phyloP scores from a whole-genome alignment of 2,329 filamentous ascomycete species.

The Penicillium digitatum region DNA sequence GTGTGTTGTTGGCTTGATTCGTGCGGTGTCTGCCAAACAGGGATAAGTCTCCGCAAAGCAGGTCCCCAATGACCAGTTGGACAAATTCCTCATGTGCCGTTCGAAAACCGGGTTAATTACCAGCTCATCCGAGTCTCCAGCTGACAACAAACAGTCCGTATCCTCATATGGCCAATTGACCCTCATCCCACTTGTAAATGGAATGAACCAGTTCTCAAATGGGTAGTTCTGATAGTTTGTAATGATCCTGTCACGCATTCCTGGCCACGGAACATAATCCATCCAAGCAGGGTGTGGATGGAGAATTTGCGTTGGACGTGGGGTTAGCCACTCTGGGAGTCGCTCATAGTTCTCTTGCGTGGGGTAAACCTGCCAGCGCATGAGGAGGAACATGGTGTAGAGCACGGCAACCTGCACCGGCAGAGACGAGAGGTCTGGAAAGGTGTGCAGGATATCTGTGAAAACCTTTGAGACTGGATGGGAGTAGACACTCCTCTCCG shows the following conservation, averaged over 20 bases:
- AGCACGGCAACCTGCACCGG: constrained; percentile 79
- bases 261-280: constrained; percentile 75
- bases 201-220: constrained; percentile 80
- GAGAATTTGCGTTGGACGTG: constrained; percentile 62
- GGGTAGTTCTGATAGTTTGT: constrained; percentile 53
- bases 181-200: constrained; percentile 69
- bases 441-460: constrained; percentile 79
- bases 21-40: constrained; percentile 44
- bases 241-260: constrained; percentile 66
- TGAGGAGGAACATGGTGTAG: constrained; percentile 80
- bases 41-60: constrained; percentile 66
- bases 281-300: constrained; percentile 74
- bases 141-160: constrained; percentile 62
- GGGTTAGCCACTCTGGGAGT: constrained; percentile 68
- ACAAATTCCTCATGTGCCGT: constrained; percentile 66
- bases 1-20: constrained; percentile 28
- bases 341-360: constrained; percentile 74
- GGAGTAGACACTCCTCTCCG: constrained; percentile 56
- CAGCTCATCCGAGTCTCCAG: constrained; percentile 55
- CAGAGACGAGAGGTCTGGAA: constrained; percentile 71
- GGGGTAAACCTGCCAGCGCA: constrained; percentile 80
- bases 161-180: constrained; percentile 83
- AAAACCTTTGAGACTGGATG: constrained; percentile 81
- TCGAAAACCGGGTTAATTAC: constrained; percentile 86
- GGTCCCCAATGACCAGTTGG: constrained; percentile 77